Percentiles rank a stretch among this genome's conserved stretches.
Conservation (phyloP, 169 alveolate species). For the Amoebophrya sp. region DNA sequence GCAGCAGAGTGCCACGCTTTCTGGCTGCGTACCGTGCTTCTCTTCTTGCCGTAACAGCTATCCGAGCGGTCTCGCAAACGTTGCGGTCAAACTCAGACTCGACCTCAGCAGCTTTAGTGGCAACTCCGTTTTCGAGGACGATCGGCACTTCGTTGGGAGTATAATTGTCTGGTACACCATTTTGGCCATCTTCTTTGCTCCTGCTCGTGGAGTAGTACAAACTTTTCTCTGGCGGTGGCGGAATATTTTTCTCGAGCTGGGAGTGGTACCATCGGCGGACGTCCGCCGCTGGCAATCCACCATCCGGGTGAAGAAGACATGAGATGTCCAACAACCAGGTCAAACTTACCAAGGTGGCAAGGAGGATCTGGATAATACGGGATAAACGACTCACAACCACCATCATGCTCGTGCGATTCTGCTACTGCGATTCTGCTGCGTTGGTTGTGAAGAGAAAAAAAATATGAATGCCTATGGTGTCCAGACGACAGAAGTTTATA, state of each 20-base stretch:
- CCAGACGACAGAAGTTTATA: too few species aligned
- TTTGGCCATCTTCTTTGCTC: background rate
- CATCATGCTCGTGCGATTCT: too few species aligned
- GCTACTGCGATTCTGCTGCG: too few species aligned
- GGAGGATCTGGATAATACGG: background rate
- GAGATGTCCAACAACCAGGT: background rate
- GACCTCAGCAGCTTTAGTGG: background rate
- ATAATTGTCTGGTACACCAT: background rate
- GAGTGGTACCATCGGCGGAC: background rate
- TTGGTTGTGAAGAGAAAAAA: too few species aligned
- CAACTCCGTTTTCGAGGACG: background rate
- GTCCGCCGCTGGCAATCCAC: background rate
- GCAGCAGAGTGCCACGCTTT: background rate
- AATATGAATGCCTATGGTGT: too few species aligned
- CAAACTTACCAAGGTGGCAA: background rate
- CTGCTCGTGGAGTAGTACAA: background rate
- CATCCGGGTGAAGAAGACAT: background rate
- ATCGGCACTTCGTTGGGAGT: background rate
- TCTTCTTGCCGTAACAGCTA: background rate
- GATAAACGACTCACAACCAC: too few species aligned
- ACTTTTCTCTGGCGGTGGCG: too few species aligned
- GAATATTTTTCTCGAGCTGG: background rate
- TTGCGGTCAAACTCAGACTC: too few species aligned
- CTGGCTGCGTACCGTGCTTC: background rate
- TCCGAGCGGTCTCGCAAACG: background rate